phyloP scores from a whole-genome alignment of 2,329 filamentous ascomycete species.

The Talaromyces sp. region DNA sequence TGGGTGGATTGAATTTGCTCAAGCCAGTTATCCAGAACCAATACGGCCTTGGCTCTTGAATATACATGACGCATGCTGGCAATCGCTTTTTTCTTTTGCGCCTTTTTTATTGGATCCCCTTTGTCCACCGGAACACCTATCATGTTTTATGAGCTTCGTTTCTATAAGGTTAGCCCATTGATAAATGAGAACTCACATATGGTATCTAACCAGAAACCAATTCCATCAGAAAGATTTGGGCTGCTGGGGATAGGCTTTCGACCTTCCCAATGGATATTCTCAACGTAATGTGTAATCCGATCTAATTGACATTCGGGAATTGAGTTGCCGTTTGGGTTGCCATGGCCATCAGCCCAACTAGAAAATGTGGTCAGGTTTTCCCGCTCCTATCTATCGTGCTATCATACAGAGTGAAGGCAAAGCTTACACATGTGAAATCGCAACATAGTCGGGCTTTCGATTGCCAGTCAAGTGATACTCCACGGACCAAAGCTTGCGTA shows the following conservation, averaged over 20 bases:
- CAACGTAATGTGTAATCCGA: constrained; percentile 20
- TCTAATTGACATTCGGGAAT: constrained; percentile 24
- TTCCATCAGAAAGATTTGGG: constrained; percentile 8
- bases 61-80: constrained; percentile 23
- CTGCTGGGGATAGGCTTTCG: constrained; percentile 13
- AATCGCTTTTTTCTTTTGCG: constrained; percentile 16
- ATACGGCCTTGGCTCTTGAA: constrained; percentile 18
- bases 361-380: not conserved
- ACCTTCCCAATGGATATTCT: constrained; percentile 21
- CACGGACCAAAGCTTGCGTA: constrained; percentile 17
- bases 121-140: constrained; percentile 20
- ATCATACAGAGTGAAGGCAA: not conserved
- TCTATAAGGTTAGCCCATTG: not conserved
- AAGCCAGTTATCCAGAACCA: constrained; percentile 25
- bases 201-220: constrained; percentile 28
- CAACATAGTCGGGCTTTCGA: constrained; percentile 20
- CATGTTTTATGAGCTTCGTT: not conserved
- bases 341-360: constrained; percentile 26
- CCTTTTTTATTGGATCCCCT: not conserved
- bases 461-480: constrained; percentile 20
- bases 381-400: not conserved
- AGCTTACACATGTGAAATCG: constrained; percentile 26
- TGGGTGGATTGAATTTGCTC: constrained; percentile 17
- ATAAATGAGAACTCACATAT: constrained; percentile 19
- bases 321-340: constrained; percentile 23